Percentiles rank a stretch among this genome's conserved stretches.
Conservation (phyloP, 768 basidiomycete genomes). For the Multifurca ochricompacta region DNA sequence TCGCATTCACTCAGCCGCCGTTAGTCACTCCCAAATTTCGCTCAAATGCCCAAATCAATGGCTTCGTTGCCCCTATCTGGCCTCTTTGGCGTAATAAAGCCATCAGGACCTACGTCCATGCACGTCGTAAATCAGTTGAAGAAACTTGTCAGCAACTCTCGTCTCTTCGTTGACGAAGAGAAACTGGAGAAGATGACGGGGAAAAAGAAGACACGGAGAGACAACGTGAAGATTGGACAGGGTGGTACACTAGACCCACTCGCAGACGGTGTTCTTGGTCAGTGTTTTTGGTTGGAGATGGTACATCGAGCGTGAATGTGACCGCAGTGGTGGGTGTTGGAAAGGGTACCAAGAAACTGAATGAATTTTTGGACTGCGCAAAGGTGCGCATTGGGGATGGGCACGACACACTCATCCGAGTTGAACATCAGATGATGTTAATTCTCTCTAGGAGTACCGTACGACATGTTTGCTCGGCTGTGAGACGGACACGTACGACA, state of each 20-base stretch:
- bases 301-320: constrained; percentile 2
- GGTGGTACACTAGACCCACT: constrained; percentile 95
- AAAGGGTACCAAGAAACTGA: constrained; percentile 81
- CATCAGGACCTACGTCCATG: constrained; percentile 93
- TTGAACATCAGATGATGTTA: too few species aligned
- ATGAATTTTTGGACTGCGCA: constrained; percentile 76
- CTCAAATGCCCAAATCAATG: constrained; percentile 3
- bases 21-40: neutral
- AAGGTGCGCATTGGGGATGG: constrained; percentile 48
- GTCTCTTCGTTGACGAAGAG: constrained; percentile 60
- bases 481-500: constrained; percentile 92
- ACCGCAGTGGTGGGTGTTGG: constrained; percentile 77
- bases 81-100: constrained; percentile 85
- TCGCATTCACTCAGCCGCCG: neutral
- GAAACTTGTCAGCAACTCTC: constrained; percentile 64
- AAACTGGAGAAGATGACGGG: constrained; percentile 46
- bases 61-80: constrained; percentile 60
- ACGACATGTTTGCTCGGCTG: constrained; percentile 89
- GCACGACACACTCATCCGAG: neutral
- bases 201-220: constrained; percentile 36
- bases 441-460: constrained; percentile 64
- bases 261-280: constrained; percentile 91
- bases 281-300: constrained; percentile 19
- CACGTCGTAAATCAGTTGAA: constrained; percentile 79
- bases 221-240: constrained; percentile 76